Base-by-base conservation (phyloP, 1,284 basidiomycete species). In the Fomitopsis schrenkii region DNA sequence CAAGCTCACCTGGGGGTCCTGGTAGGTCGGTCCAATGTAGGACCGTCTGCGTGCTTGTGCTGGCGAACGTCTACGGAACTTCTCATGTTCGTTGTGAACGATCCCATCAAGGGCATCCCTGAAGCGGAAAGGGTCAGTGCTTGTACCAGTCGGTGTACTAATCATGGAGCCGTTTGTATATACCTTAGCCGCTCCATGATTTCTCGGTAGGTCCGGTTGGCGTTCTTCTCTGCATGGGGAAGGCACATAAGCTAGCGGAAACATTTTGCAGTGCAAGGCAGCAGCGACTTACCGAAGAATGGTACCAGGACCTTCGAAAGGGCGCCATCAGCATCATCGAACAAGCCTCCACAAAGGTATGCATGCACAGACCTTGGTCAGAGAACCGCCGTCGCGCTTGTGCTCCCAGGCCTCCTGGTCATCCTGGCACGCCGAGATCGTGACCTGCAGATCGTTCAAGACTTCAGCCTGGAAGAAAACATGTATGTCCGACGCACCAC, bases 391-490 rank as follows among this genome's bases (percentile, higher is more conserved):
- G 38, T 9, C 53, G 26, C 30, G 42, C 35, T 41, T 36, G 14
- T 15, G 33, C 55, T 45, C 28, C 40, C 46, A 60, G 15, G 10
- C 54, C 17, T 42, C 15, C 55, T 12, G 40, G 33, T 5, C 41
- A n/a, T 45, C 17, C 41, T 30, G 5, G 22, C 55, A 75, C 76
- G 52, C 52, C n/a, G 52, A 54, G 5, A 54, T 54, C 15, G 52
- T 22, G 12, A 54, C 52, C 33, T 38, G 28, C 33, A 6, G 33
- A 8, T 1, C 33, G n/a, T 38, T 38, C 22, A 22, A 6, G 2
- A 0, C 1, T 33, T 33, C 5, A 33, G 30, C 2, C 30, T 33
- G 0, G 22, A n/a, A 19, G 1, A 5, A 4, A 1, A 48, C 8
- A 19, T 8, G 12, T 6, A 48, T n/a, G 19, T 28, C 1, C 15